phyloP scores from a whole-genome alignment of 768 basidiomycete species.

The Pleurotus tuoliensis region DNA sequence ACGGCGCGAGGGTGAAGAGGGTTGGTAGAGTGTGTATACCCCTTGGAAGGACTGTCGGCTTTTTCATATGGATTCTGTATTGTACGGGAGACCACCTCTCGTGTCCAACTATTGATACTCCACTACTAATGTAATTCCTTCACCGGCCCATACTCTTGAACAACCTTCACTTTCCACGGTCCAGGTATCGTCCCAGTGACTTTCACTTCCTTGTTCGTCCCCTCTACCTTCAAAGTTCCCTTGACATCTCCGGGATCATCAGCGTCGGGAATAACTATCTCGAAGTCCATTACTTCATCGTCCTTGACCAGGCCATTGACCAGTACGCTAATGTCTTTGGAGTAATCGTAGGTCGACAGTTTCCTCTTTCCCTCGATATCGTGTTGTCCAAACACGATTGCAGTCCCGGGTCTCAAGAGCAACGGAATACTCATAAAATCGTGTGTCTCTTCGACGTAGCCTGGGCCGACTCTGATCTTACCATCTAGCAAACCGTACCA shows the following conservation, averaged over 20 bases:
- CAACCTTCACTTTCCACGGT: constrained; percentile 4
- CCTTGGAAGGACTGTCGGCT: too few species aligned
- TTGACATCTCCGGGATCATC: constrained; percentile 12
- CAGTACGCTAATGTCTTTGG: constrained; percentile 15
- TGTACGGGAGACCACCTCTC: neutral
- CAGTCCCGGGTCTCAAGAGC: constrained; percentile 24
- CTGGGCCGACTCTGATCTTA: constrained; percentile 23
- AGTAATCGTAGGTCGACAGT: constrained; percentile 18
- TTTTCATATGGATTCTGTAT: too few species aligned
- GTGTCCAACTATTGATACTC: neutral
- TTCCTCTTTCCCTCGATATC: constrained; percentile 12
- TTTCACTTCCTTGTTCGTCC: neutral
- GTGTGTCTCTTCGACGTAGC: constrained; percentile 23
- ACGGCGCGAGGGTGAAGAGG: constrained; percentile 36
- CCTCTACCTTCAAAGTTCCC: constrained; percentile 13
- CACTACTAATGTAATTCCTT: neutral
- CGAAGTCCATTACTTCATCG: constrained; percentile 7
- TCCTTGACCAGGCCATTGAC: constrained; percentile 12
- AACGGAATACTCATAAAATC: constrained; percentile 25
- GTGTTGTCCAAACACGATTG: constrained; percentile 18
- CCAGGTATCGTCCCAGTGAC: constrained; percentile 3
- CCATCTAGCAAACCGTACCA: constrained; percentile 28
- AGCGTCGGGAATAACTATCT: constrained; percentile 15
- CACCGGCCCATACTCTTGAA: neutral
- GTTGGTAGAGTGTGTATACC: constrained; percentile 23